Evolutionary conservation across 2,329 filamentous ascomycete species (phyloP).

Genomic region (Graphium sp.): DNA sequence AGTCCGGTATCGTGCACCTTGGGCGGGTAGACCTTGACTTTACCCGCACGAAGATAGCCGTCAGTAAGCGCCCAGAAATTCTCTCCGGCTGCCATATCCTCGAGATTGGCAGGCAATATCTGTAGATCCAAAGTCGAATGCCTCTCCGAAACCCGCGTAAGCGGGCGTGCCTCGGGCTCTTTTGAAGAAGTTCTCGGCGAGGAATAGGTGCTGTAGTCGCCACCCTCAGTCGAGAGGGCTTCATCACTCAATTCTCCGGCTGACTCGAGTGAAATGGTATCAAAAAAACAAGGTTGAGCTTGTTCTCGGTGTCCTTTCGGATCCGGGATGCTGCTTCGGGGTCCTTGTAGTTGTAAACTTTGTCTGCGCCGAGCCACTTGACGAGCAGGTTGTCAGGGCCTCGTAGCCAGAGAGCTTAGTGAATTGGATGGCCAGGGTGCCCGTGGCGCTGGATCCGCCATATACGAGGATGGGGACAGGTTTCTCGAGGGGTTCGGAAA

Average conservation of each 20-base stretch:
- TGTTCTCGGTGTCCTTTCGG: slow-evolving; percentile 8
- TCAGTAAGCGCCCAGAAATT: slow-evolving; percentile 18
- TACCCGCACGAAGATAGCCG: slow-evolving; percentile 15
- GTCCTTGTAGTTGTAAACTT: slow-evolving; percentile 25
- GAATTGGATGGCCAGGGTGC: slow-evolving; percentile 25
- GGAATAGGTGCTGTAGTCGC: slow-evolving; percentile 20
- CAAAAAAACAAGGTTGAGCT: slow-evolving; percentile 10
- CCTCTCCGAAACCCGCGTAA: slow-evolving; percentile 22
- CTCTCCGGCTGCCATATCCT: slow-evolving; percentile 17
- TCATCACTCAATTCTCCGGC: too few species aligned
- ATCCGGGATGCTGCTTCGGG: slow-evolving; percentile 10
- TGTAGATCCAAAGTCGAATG: slow-evolving; percentile 12
- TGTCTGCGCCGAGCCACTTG: slow-evolving; percentile 23
- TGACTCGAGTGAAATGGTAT: too few species aligned
- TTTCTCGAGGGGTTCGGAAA: too few species aligned
- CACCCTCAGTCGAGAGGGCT: slow-evolving; percentile 6
- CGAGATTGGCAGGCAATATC: slow-evolving; percentile 9
- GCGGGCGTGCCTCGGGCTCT: slow-evolving; percentile 18
- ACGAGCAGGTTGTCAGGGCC: slow-evolving; percentile 20
- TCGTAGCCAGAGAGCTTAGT: slow-evolving; percentile 18
- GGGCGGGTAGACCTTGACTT: slow-evolving; percentile 17
- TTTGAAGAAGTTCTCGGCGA: slow-evolving; percentile 18
- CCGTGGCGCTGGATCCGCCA: slow-evolving; percentile 33
- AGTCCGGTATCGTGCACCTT: slow-evolving; percentile 14
- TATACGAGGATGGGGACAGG: slow-evolving; percentile 22